Evolutionary conservation across 352 stramenopile genomes (phyloP), one percentile per base, ranked within the genome.

Genomic region (Thalassiosira oceanica): DNA sequence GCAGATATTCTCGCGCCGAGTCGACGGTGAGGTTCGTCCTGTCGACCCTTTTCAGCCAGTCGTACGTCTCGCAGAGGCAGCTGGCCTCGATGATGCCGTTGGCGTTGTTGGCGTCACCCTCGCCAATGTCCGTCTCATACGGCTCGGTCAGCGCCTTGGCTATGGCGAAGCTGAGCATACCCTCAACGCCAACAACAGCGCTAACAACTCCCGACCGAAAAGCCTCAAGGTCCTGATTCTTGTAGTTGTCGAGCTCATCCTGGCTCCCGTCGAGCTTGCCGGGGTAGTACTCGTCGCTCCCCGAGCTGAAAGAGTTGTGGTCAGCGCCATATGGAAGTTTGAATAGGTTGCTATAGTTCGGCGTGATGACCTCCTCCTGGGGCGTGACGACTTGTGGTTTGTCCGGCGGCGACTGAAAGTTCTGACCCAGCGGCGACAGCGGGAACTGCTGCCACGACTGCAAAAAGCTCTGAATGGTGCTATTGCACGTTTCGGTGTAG

Each of bases 221-320:
- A 42, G 75, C 64, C 70, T 90, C 83, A 7, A 90, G 26, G 42
- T 86, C 78, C 45, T 84, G 67, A 62, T 90, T 81, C 50, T 83
- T 85, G 53, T 82, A 90, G 56, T 86, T 77, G 57, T 90, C 83
- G 58, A 90, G 80, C 54, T 87, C 83, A 71, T 90, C 83, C 6
- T 6, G 28, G 26, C 35, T 57, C 0, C 64, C 54, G 33, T 67
- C 55, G 15, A 63, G 52, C 0, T 37, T n/a, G 7, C 28, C 45
- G 15, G 55, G 55, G 13, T 63, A 36, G 13, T 54, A 26, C 1
- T 50, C 42, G 8, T 50, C 42, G 7, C 21, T 18, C 28, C 33
- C 42, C 1, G 42, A 50, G 42, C 42, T 50, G 11, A 50, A 50
- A n/a, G n/a, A n/a, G n/a, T n/a, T n/a, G n/a, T n/a, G n/a, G n/a